Conservation (phyloP, 2,329 filamentous ascomycete genomes). For the Aspergillus vadensis region DNA sequence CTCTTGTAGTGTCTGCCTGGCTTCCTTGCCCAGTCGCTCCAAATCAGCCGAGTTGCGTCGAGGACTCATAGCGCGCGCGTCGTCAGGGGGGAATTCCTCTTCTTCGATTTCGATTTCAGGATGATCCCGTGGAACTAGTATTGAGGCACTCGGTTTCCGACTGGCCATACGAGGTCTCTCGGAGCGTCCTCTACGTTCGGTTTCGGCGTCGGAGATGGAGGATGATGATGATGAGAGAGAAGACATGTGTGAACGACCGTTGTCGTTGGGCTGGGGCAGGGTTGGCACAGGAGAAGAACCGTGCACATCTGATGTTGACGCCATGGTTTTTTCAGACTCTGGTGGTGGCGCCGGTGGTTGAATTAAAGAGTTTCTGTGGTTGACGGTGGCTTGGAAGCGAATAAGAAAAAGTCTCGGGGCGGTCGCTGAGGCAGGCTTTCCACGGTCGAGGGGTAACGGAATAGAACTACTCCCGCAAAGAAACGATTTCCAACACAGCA, state of each 20-base stretch:
- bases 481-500: background rate
- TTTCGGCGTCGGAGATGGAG: constrained; percentile 51
- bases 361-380: constrained; percentile 18
- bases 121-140: constrained; percentile 77
- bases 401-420: constrained; percentile 11
- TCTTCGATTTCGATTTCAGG: constrained; percentile 72
- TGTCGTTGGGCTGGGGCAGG: constrained; percentile 43
- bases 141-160: constrained; percentile 77
- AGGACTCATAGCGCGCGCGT: constrained; percentile 93
- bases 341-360: constrained; percentile 17
- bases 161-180: constrained; percentile 69
- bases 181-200: constrained; percentile 47
- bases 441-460: constrained; percentile 4
- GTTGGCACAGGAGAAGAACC: constrained; percentile 42
- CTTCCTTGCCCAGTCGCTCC: constrained; percentile 81
- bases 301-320: constrained; percentile 39
- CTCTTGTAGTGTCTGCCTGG: constrained; percentile 66
- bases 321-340: constrained; percentile 29
- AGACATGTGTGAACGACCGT: constrained; percentile 42
- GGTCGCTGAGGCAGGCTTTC: constrained; percentile 15
- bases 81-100: constrained; percentile 77
- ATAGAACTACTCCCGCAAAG: constrained; percentile 2
- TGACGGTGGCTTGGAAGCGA: constrained; percentile 15
- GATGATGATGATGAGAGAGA: constrained; percentile 50
- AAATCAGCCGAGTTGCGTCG: constrained; percentile 87